phyloP scores from a whole-genome alignment of 2,329 filamentous ascomycete genomes.

The Biscogniauxia sp. region DNA sequence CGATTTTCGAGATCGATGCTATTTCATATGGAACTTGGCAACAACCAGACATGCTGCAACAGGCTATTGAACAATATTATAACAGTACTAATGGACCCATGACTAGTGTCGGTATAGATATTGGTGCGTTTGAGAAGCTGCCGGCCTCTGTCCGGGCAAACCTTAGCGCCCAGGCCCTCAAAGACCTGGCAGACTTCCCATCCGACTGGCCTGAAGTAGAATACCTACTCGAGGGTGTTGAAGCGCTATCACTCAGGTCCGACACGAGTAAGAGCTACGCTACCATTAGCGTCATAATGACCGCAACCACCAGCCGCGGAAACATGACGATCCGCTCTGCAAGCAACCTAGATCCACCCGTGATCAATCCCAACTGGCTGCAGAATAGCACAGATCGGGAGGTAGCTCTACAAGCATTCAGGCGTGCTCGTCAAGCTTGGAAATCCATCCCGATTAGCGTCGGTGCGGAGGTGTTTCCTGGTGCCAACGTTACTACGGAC shows the following conservation, averaged over 20 bases:
- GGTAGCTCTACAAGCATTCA: slow-evolving; percentile 41
- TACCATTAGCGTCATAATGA: too few relatives aligned
- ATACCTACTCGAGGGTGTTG: slow-evolving; percentile 13
- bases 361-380: slow-evolving; percentile 45
- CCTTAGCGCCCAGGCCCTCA: slow-evolving; percentile 21
- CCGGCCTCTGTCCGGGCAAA: slow-evolving; percentile 26
- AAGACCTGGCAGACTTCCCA: slow-evolving; percentile 22
- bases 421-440: slow-evolving; percentile 38
- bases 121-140: slow-evolving; percentile 7
- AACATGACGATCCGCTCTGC: too few relatives aligned
- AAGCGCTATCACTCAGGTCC: too few relatives aligned
- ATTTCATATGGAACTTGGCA: neutral
- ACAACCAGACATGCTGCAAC: too few relatives aligned
- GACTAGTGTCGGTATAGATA: too few relatives aligned
- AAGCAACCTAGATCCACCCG: neutral
- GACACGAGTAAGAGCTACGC: too few relatives aligned
- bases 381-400: slow-evolving; percentile 40
- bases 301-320: too few relatives aligned
- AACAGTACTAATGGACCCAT: slow-evolving; percentile 11
- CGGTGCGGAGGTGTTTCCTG: too few relatives aligned
- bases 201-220: slow-evolving; percentile 36
- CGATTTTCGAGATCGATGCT: slow-evolving; percentile 25
- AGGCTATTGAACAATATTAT: slow-evolving; percentile 21
- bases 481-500: too few relatives aligned
- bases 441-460: too few relatives aligned